Conservation (phyloP, 1,139 yeast species). For the Kodamaea anthophila region DNA sequence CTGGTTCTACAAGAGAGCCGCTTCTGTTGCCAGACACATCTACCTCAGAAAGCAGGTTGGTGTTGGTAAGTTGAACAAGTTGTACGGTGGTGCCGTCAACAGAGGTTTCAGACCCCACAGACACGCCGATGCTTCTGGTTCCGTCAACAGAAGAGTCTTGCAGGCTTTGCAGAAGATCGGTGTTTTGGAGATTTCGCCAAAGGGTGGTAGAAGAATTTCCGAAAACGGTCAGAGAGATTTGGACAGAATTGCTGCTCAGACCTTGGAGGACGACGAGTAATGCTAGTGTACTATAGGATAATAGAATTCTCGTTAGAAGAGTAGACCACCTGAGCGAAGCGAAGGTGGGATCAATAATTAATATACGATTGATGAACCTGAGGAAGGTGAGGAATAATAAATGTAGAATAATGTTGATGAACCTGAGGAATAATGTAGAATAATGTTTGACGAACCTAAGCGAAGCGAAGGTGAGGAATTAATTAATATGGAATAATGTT, state of each 20-base stretch:
- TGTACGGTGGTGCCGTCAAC: conserved; percentile 99
- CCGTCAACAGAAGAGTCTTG: conserved; percentile 96
- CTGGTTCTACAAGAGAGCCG: conserved; percentile 99
- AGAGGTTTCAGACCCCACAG: conserved; percentile 99
- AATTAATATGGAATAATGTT: too few relatives aligned
- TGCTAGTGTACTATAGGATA: too few relatives aligned
- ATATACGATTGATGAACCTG: too few relatives aligned
- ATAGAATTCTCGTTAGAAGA: too few relatives aligned
- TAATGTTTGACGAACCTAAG: too few relatives aligned
- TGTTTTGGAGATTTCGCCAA: conserved; percentile 91
- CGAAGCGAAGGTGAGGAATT: too few relatives aligned
- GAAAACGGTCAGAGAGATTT: conserved; percentile 99
- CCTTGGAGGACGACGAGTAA: conserved; percentile 83
- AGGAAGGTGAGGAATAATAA: too few relatives aligned
- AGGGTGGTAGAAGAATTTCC: conserved; percentile 99
- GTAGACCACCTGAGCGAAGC: too few relatives aligned
- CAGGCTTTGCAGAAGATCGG: conserved; percentile 99
- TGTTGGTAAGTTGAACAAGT: conserved; percentile 98
- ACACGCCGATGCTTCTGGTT: conserved; percentile 99
- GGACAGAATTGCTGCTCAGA: conserved; percentile 99
- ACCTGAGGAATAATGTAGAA: too few relatives aligned
- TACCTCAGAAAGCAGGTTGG: conserved; percentile 99
- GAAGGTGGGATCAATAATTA: too few relatives aligned
- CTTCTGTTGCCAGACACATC: conserved; percentile 99
- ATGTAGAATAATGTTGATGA: too few relatives aligned